Evolutionary conservation across 805 yeast genomes (phyloP).

Genomic region (Ogataea pignaliae): DNA sequence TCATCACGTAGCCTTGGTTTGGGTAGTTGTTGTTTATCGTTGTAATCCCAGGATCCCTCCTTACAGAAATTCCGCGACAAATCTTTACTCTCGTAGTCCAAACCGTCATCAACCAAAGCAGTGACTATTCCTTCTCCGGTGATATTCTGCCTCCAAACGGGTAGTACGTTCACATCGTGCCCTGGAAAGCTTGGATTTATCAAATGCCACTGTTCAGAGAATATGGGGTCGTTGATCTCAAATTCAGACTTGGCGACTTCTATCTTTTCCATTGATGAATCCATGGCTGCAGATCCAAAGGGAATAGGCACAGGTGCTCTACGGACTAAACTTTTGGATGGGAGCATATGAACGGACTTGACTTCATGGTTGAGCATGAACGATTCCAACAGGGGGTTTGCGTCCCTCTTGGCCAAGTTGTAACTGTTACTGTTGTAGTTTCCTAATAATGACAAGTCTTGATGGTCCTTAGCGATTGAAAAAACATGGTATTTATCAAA

Average conservation of each 20-base stretch:
- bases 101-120: slow-evolving; percentile 92
- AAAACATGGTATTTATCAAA: slow-evolving; percentile 63
- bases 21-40: slow-evolving; percentile 70
- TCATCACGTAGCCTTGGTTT: slow-evolving; percentile 78
- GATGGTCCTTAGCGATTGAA: slow-evolving; percentile 43
- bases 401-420: slow-evolving; percentile 28
- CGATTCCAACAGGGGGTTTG: slow-evolving; percentile 24
- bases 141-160: slow-evolving; percentile 76
- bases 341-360: slow-evolving; percentile 49
- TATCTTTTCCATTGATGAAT: slow-evolving; percentile 47
- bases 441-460: slow-evolving; percentile 31
- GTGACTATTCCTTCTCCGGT: slow-evolving; percentile 81
- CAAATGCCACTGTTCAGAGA: slow-evolving; percentile 88
- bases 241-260: slow-evolving; percentile 47
- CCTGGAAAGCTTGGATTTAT: slow-evolving; percentile 69
- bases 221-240: slow-evolving; percentile 76
- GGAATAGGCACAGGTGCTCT: slow-evolving; percentile 50
- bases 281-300: slow-evolving; percentile 30
- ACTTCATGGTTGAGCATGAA: slow-evolving; percentile 29
- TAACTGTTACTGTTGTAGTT: slow-evolving; percentile 30
- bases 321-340: slow-evolving; percentile 47
- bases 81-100: slow-evolving; percentile 78
- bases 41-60: slow-evolving; percentile 92
- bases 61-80: slow-evolving; percentile 60
- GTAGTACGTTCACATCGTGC: slow-evolving; percentile 80